These are phyloP conservation scores for Penicillium cosmopolitanum DNA, from an alignment of 495 filamentous ascomycete species.

Conservation along the genomic window DNA sequence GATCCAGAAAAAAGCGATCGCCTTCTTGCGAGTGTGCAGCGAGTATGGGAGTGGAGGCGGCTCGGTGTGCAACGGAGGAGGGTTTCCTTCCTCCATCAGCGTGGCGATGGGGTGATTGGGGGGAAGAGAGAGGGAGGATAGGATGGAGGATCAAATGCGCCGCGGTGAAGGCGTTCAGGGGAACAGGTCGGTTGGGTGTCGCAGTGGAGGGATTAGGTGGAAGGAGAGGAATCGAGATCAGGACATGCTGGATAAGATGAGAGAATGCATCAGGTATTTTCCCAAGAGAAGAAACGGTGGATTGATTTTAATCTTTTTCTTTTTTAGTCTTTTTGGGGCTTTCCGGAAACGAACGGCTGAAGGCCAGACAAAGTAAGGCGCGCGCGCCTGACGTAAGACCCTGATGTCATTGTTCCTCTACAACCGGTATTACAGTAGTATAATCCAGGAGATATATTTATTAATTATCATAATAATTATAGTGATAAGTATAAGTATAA, in stretches of 20 bases:
- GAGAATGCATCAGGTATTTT: not conserved
- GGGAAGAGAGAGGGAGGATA: not conserved
- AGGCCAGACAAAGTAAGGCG: not conserved
- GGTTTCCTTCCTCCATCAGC: conserved; percentile 43
- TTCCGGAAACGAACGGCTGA: conserved; percentile 29
- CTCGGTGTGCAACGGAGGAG: conserved; percentile 23
- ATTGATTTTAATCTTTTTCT: not conserved
- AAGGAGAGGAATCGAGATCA: conserved; percentile 2
- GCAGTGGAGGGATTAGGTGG: not conserved
- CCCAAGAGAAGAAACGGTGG: not conserved
- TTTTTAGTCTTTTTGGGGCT: not conserved
- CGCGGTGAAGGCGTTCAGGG: conserved; percentile 1
- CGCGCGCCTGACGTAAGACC: conserved; percentile 25
- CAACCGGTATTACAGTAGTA: no score
- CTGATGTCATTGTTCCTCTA: conserved; percentile 30
- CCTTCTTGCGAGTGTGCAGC: conserved; percentile 54
- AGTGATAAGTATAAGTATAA: no score
- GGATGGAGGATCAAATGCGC: conserved; percentile 6
- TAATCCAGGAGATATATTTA: no score
- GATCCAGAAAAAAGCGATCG: conserved; percentile 61
- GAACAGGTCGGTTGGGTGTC: not conserved
- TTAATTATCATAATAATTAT: no score
- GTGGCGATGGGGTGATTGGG: conserved; percentile 24
- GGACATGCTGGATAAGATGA: conserved; percentile 19
- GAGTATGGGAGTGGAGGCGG: conserved; percentile 62